Evolutionary conservation across 768 basidiomycete genomes (phyloP).

Genomic region (Scleroderma bovista): DNA sequence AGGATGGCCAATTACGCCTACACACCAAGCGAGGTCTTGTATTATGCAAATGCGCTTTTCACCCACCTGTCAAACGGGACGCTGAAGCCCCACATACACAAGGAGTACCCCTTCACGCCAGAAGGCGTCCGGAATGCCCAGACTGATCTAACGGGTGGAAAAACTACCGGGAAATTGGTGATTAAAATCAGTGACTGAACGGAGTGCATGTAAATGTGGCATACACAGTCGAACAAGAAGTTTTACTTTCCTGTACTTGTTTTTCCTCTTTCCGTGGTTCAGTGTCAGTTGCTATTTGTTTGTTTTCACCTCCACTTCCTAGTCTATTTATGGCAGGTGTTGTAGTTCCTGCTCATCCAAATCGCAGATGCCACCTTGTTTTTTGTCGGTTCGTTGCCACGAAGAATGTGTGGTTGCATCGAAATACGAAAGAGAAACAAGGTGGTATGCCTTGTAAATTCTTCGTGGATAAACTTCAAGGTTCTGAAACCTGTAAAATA

Average conservation of each 20-base stretch:
- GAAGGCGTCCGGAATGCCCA: conserved; percentile 79
- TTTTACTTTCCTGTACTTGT: too few species aligned
- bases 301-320: neutral
- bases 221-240: too few species aligned
- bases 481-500: conserved; percentile 16
- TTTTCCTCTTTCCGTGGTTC: too few species aligned
- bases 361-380: conserved; percentile 18
- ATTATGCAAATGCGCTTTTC: conserved; percentile 66
- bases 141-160: conserved; percentile 66
- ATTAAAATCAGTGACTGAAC: conserved; percentile 49
- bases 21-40: conserved; percentile 65
- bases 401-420: conserved; percentile 8
- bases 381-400: conserved; percentile 15
- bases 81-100: conserved; percentile 62
- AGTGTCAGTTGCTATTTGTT: too few species aligned
- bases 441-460: neutral
- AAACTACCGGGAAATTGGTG: conserved; percentile 82
- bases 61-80: conserved; percentile 50
- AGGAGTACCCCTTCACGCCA: conserved; percentile 79
- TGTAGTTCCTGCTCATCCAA: conserved; percentile 10
- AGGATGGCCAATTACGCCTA: conserved; percentile 69
- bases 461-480: conserved; percentile 14
- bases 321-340: conserved; percentile 16
- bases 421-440: conserved; percentile 18
- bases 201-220: too few species aligned